Conservation (phyloP, 2,329 filamentous ascomycete species). For the Dryadomyces sulphureus region DNA sequence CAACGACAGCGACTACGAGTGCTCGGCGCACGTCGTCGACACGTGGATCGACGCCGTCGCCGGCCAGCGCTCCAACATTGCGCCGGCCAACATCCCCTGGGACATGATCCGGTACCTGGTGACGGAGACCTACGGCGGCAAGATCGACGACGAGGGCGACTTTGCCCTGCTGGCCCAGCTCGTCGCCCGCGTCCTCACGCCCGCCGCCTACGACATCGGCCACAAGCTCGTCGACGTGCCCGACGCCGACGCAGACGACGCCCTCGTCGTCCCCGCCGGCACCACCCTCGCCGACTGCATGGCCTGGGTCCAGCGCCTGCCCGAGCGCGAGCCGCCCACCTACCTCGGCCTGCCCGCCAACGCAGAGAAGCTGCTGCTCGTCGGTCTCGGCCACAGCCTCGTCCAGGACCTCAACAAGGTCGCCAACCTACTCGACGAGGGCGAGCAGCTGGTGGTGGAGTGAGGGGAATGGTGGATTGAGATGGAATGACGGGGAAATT, state of each 20-base stretch:
- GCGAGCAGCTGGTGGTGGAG: conserved; percentile 61
- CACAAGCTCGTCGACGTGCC: conserved; percentile 72
- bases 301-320: conserved; percentile 79
- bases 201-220: conserved; percentile 79
- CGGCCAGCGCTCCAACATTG: conserved; percentile 78
- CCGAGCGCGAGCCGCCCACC: conserved; percentile 89
- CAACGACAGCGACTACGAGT: conserved; percentile 98
- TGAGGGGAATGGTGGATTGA: too few species aligned
- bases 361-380: conserved; percentile 86
- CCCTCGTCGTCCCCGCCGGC: conserved; percentile 59
- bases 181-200: conserved; percentile 66
- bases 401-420: conserved; percentile 74
- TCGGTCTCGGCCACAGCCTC: conserved; percentile 75
- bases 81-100: conserved; percentile 90
- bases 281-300: conserved; percentile 78
- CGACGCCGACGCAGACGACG: not conserved
- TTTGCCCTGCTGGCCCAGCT: conserved; percentile 59
- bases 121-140: conserved; percentile 91
- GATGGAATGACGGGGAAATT: too few species aligned
- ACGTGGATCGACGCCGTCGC: conserved; percentile 80
- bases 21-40: conserved; percentile 89
- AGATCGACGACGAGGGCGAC: conserved; percentile 85
- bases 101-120: conserved; percentile 84
- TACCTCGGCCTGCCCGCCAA: conserved; percentile 90
- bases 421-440: conserved; percentile 79